Base-by-base conservation (phyloP, 768 basidiomycete species). In the Boletus vermiculosoides region DNA sequence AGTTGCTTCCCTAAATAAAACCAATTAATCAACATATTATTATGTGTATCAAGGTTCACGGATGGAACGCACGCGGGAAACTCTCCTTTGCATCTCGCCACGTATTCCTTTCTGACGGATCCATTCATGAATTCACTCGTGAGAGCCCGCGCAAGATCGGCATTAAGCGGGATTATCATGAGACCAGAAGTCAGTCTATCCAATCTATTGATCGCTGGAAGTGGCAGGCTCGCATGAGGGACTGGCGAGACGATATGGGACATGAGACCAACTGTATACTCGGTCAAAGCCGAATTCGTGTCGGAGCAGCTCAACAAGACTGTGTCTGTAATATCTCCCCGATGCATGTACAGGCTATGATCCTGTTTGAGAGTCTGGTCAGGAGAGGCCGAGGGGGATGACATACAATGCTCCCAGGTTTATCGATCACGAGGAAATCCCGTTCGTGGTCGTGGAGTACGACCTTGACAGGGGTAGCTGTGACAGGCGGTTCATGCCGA, bases 401-500 rank as follows among this genome's bases (percentile, higher is more conserved):
- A 84, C 94, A 74, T 71, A 97, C 95, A 68, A 98, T 92, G 69
- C 90, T 91, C 34, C 96, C 96, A 3, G 96, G 96, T 78, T 99
- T 99, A 67, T 98, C 89, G 30, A 99, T 89, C 15, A 98, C 90
- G 36, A 98, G 83, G 58, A 96, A 94, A 60, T 88, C 82, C 23
- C 87, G 84, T 61, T 91, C 84, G 15, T 77, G 78, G 68, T 98
- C 93, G 55, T 87, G 84, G 50, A 86, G 78, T 4, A 98, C 73
- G 37, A 98, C 79, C 60, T 86, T 83, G 52, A 98, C 85, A 2
- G 91, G 90, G 5, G 80, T 88, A 2, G 88, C 84, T 1, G 94
- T 87, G 4, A 99, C 88, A 4, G 97, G 94, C 6, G 97, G 97
- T 73, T 99, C 97, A 69, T 99, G 97, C n/a, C 94, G 81, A 72